Percentiles rank a stretch among this genome's conserved stretches.
phyloP scores from a whole-genome alignment of 2,329 filamentous ascomycete genomes.

The Cladosporium sp. region DNA sequence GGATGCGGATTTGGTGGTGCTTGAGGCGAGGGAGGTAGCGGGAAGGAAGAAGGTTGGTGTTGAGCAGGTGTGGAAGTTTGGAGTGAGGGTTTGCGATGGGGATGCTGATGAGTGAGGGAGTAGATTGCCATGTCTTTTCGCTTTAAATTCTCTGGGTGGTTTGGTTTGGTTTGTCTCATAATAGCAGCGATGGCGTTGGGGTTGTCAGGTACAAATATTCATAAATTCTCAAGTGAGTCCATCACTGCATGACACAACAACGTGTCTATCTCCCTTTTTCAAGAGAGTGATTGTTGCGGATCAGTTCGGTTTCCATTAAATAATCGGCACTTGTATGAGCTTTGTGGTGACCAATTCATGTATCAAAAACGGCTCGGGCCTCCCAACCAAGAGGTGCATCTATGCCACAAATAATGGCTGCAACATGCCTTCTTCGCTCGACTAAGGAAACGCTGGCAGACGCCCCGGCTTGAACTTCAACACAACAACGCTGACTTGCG shows the following conservation, averaged over 20 bases:
- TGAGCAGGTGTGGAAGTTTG: constrained; percentile 83
- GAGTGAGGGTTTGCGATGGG: constrained; percentile 48
- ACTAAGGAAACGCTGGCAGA: not conserved
- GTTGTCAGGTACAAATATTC: not conserved
- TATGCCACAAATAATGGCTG: not conserved
- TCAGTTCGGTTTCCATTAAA: not conserved
- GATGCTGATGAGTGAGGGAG: not conserved
- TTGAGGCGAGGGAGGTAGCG: constrained; percentile 52
- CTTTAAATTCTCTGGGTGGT: not conserved
- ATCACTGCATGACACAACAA: not conserved
- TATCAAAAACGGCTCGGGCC: not conserved
- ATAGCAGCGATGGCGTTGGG: not conserved
- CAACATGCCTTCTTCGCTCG: not conserved
- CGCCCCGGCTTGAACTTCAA: not conserved
- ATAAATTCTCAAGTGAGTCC: not conserved
- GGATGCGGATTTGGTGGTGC: constrained; percentile 62
- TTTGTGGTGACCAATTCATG: not conserved
- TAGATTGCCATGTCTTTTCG: not conserved
- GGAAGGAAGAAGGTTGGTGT: constrained; percentile 58
- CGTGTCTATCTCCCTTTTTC: not conserved
- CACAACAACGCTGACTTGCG: not conserved
- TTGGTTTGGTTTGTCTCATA: not conserved
- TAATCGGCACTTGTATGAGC: not conserved
- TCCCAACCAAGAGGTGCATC: not conserved
- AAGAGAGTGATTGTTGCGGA: not conserved